Base-by-base conservation (phyloP, 495 filamentous ascomycete species). In the Collariella sp. region DNA sequence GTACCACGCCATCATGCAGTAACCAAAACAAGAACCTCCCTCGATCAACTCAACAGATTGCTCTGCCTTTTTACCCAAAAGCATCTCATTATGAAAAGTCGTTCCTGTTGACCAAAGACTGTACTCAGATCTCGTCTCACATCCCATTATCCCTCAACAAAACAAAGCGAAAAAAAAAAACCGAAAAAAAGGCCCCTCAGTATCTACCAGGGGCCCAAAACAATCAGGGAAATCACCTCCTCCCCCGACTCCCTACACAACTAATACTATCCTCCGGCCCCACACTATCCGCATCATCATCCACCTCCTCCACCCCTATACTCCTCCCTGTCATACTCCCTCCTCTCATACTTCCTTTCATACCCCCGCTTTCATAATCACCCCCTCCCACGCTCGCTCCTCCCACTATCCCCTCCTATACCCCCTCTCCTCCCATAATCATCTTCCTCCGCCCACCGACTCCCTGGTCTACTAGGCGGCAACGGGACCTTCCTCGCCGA, bases 211-310 rank as follows among this genome's bases (percentile, higher is more conserved):
- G n/a, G 10, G 18, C 2, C 7, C 15, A 2, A 13, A 23, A 34
- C 15, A 24, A 46, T 31, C n/a, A n/a, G 18, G n/a, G 6, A 33
- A 3, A 26, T 29, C 38, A 45, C 11, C 53, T 46, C 44, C 61
- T 70, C 59, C 57, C 61, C 39, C 69, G 75, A 19, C 73, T 79
- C 9, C 77, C 79, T 2, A 84, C 75, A 61, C 82, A 81, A 61
- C 83, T 86, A 41, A 86, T 77, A 60, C 82, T 86, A 62, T 88
- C 85, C 52, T 77, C 78, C 3, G 85, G 83, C 20, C 70, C 77
- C 31, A 86, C 67, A 57, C 72, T 78, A n/a, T 64, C 68, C 5
- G 57, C 64, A 34, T 73, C 64, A 23, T 34, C 47, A 3, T 31
- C 47, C 26, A 5, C 26, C 26, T 18, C 41, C 15, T 2, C 41